A percentile compares a stretch with the other conserved stretches of the same genome.
Evolutionary conservation across 257 asterid species (phyloP).

Genomic region (Ilex aquifolium): DNA sequence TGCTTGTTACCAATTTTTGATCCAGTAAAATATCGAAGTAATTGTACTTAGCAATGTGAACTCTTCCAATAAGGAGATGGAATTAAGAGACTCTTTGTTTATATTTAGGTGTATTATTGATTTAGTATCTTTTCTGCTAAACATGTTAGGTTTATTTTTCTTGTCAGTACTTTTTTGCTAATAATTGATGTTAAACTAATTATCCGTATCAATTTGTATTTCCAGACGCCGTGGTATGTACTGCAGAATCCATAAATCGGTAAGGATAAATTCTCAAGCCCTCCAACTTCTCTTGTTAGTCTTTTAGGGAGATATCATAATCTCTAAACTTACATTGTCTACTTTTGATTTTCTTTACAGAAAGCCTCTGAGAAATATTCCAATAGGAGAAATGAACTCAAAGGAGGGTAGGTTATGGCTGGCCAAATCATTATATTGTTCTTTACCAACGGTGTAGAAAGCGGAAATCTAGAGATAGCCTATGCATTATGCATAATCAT

Average conservation of each 20-base stretch:
- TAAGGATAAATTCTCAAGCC: conserved; percentile 16
- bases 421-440: neutral
- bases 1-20: too few species aligned
- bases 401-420: conserved; percentile 69
- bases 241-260: conserved; percentile 70
- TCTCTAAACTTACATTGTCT: neutral
- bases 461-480: neutral
- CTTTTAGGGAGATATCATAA: neutral
- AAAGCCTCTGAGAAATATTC: conserved; percentile 55
- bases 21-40: too few species aligned
- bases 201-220: neutral
- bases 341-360: conserved; percentile 26
- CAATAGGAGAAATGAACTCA: conserved; percentile 67
- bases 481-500: too few species aligned
- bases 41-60: too few species aligned
- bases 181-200: neutral
- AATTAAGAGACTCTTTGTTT: too few species aligned
- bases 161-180: too few species aligned
- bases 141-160: too few species aligned
- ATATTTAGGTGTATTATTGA: too few species aligned
- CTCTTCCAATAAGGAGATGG: too few species aligned
- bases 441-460: neutral
- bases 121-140: too few species aligned
- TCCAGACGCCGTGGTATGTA: conserved; percentile 63
- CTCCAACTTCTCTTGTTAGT: conserved; percentile 7